Base-by-base conservation (phyloP, 2,329 filamentous ascomycete species). In the Colletotrichum lini region DNA sequence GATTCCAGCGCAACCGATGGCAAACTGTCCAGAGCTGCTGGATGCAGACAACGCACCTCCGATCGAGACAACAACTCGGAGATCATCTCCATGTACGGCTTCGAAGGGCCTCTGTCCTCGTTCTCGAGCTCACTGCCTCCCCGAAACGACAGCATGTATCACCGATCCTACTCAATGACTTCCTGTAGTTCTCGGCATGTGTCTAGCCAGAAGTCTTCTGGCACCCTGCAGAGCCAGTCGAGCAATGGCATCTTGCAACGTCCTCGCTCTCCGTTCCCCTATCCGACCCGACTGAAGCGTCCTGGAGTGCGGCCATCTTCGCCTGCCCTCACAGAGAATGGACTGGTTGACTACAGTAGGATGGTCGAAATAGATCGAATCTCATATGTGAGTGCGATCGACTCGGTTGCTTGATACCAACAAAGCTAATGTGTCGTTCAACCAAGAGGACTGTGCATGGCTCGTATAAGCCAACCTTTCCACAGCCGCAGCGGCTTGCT, bases 201-300 rank as follows among this genome's bases (percentile, higher is more conserved):
- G n/a, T 83, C 84, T 12, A 85, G 84, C 35, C 82, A 85, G 66
- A 83, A 82, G 73, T 87, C 87, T 7, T 85, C 82, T 52, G 80
- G 81, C 6, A 87, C 85, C 35, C 77, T 88, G 52, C 83, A 86
- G 71, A 88, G 84, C 69, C 84, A 85, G 42, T 79, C 80, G 23
- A 86, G 86, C 58, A 77, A 78, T 26, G 77, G 76, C 54, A 77
- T 80, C 40, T 75, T 85, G 61, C 87, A 88, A 74, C 83, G 88
- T n/a, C 86, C 88, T 58, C 84, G 87, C 40, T 90, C 89, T 26
- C 88, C 89, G 1, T 90, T 88, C 72, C 87, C 87, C 26, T 90
- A 90, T 70, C 88, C 88, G 35, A 86, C 88, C 56, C 85, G 88
- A 21, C 78, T 90, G 44, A 89, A 85, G 76, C 84, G 88, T 23